phyloP scores from a whole-genome alignment of 768 basidiomycete species.

The Leccinellum rugosiceps region DNA sequence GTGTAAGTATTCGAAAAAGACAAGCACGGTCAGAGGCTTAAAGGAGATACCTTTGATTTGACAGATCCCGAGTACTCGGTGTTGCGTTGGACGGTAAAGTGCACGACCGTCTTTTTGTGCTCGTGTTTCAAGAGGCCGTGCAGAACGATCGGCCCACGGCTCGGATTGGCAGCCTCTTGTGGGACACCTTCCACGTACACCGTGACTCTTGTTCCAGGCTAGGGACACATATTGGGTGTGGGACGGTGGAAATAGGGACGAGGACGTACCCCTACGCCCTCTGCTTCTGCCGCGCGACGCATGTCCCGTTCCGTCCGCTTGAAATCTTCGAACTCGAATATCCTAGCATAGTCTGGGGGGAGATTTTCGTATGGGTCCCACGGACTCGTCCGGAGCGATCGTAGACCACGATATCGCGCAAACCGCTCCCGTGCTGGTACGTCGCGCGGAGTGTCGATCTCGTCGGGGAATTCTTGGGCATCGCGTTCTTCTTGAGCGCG shows the following conservation, averaged over 20 bases:
- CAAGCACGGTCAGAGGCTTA: not conserved
- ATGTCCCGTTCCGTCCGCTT: slow-evolving; percentile 77
- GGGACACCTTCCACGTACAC: slow-evolving; percentile 77
- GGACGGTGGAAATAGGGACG: not conserved
- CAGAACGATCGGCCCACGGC: slow-evolving; percentile 52
- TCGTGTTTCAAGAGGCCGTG: slow-evolving; percentile 92
- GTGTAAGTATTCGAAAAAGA: not conserved
- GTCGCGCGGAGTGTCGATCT: slow-evolving; percentile 91
- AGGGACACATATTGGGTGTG: not conserved
- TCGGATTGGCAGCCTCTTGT: slow-evolving; percentile 42
- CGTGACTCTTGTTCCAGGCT: slow-evolving; percentile 84
- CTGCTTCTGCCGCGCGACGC: slow-evolving; percentile 61
- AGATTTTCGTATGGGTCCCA: slow-evolving; percentile 99
- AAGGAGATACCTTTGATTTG: slow-evolving; percentile 71
- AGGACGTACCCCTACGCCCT: slow-evolving; percentile 64
- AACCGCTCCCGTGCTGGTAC: slow-evolving; percentile 77
- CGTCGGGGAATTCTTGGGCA: slow-evolving; percentile 90
- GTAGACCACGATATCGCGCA: slow-evolving; percentile 87
- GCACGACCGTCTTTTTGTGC: slow-evolving; percentile 89
- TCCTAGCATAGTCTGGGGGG: slow-evolving; percentile 88
- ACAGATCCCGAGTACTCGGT: slow-evolving; percentile 91
- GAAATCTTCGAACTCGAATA: slow-evolving; percentile 97
- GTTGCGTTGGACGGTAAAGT: slow-evolving; percentile 91
- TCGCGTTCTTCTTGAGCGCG: slow-evolving; percentile 75
- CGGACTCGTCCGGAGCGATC: slow-evolving; percentile 89